Base-by-base conservation (phyloP, 78 protist species). In the Cyanophora paradoxa region DNA sequence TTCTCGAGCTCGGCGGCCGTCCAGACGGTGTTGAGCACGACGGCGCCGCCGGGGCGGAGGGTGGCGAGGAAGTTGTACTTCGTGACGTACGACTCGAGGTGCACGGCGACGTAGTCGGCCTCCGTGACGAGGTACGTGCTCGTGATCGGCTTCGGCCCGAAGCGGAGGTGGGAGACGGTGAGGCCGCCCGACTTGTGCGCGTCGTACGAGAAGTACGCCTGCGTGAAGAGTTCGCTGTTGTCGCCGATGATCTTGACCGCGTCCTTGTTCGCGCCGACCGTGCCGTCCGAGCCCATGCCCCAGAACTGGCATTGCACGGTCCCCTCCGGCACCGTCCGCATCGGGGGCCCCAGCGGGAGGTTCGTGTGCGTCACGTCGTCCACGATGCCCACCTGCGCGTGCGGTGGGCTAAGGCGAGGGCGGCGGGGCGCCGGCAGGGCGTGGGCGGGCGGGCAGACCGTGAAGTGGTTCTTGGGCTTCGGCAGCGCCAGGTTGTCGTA, bases 261-360 rank as follows among this genome's bases (percentile, higher is more conserved):
- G 2, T 36, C 34, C 66, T 88, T 79, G 77, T 85, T 85, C 33
- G 92, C 92, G 22, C 90, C 83, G 58, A 88, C 88, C 22, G 92
- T 88, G 28, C 92, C 92, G 69, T 88, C 92, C 4, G 81, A 8
- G n/a, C 92, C 92, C 19, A 85, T 63, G 17, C 88, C 92, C 70
- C 70, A 88, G 79, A 88, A 26, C 50, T 82, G 5, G 72, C 83
- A 62, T 64, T 88, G 89, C n/a, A 52, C 68, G 59, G 82, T 76
- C 36, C 72, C 80, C 39, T 34, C 42, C 6, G 83, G 84, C 26
- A 88, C 61, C 33, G 76, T 10, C 73, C 80, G 40, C 58, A 85
- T 3, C 46, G 31, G 50, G 22, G 2, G 54, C 28, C 28, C 61
- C 56, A 78, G 24, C 48, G 63, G 66, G 62, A 88, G 30, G 37